Evolutionary conservation across 495 filamentous ascomycete genomes (phyloP), one percentile per base, ranked within the genome.

Genomic region (Podospora comata): DNA sequence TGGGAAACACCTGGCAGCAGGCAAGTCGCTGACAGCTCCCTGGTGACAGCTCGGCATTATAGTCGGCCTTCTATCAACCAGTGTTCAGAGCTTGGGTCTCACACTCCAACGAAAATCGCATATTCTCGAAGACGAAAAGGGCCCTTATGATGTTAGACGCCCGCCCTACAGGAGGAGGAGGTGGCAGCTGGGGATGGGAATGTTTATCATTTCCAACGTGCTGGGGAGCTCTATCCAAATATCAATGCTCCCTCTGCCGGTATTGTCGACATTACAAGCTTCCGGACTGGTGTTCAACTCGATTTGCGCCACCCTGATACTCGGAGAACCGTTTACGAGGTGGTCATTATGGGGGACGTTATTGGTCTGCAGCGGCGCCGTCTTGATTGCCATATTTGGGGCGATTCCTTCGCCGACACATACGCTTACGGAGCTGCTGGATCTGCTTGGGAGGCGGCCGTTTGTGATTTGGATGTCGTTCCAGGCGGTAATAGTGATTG

Each of bases 31-130:
- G 65, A 77, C 71, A 63, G 68, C 65, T 60, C 16, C 68, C 15
- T 57, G 18, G 23, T 18, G 54, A 64, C 73, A 96, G 92, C 84
- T 99, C 74, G 95, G 95, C 70, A 92, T 98, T 76, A 77, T 97
- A 62, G 94, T 97, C 75, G 95, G 95, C 70, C 85, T 99, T 66
- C 73, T 97, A 65, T 97, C 94, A 69, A 97, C 95, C 60, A 93
- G 92, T 74, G 85, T 98, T 20, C 95, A 99, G 77, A 96, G 92
- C 76, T 82, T 99, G 72, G 95, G 95, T 71, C 86, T 99, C 70
- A 99, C 95, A n/a, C 86, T 98, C 23, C 95, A 99, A 82, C 92
- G 95, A 77, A 99, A 99, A 79, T 97, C 94, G 66, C 95, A 99
- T 82, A 88, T 99, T 65, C 87, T 97, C 71, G 95, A 99, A 83